Percentiles rank a stretch among this genome's conserved stretches.
Conservation (phyloP, 345 rosid genomes). For the Hibiscus tridactylites region DNA sequence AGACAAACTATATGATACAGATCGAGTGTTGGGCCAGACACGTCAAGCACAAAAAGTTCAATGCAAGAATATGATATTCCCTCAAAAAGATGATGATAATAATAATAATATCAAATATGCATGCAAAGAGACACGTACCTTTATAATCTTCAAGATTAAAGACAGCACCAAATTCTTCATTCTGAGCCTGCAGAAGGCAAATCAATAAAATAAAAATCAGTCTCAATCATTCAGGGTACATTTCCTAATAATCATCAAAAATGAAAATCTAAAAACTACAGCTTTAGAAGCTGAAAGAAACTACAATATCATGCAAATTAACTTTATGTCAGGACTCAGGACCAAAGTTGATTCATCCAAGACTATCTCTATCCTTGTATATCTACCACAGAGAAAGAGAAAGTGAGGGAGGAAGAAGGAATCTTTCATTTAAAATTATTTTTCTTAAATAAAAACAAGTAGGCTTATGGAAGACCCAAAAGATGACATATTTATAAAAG, state of each 20-base stretch:
- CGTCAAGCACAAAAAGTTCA: not conserved
- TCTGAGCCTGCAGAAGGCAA: slow-evolving; percentile 60
- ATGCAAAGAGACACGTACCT: slow-evolving; percentile 36
- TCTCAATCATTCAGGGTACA: slow-evolving; percentile 6
- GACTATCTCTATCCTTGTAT: not conserved
- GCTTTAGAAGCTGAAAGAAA: slow-evolving; percentile 1
- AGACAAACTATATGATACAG: not conserved
- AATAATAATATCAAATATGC: not conserved
- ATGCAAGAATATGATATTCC: not conserved
- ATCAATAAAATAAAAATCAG: not conserved
- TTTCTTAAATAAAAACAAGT: not conserved
- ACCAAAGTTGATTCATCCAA: not conserved
- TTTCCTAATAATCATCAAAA: slow-evolving; percentile 4
- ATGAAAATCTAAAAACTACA: not conserved
- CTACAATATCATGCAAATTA: not conserved
- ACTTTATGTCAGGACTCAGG: not conserved
- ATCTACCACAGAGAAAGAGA: not conserved
- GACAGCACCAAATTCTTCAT: slow-evolving; percentile 64
- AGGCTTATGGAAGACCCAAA: not conserved
- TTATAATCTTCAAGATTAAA: slow-evolving; percentile 95
- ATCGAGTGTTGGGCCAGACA: not conserved
- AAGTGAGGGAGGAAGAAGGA: not conserved
- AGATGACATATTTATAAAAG: not conserved
- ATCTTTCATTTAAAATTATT: not conserved
- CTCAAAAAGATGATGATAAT: not conserved